Base-by-base conservation (phyloP, 352 stramenopile species). In the Globisporangium okanoganense region DNA sequence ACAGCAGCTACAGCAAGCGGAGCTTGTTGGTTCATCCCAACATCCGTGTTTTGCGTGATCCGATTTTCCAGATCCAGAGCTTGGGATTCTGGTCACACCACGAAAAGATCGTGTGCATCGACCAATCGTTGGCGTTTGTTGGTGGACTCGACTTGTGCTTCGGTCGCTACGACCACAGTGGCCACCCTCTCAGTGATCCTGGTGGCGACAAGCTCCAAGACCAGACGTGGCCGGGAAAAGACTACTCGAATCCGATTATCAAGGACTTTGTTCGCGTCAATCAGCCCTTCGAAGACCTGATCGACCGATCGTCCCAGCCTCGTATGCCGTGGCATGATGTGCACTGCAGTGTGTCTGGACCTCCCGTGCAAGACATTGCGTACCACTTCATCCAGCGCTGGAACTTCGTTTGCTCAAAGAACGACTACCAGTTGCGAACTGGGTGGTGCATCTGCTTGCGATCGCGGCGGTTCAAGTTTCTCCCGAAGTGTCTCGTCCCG, bases 11-110 rank as follows among this genome's bases (percentile, higher is more conserved):
- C 65, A 92, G 85, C 3, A 94, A 95, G 64, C 76, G 85, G 43
- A 84, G 71, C 63, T 51, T 96, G 56, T 84, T 88, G 71, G 61
- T 88, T 8, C 83, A 94, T 9, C 78, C 77, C 1, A 97, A 97
- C 70, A 95, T 98, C 54, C 84, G 85, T 13, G 90, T 97, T 24
- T 69, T 97, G 29, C 85, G 92, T 0, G 90, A 98, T 62, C 91
- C 90, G 4, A 91, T 93, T 60, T 96, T 96, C 62, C 87, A 94
- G 69, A 92, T 95, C 41, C 85, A 95, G 72, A 91, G 79, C 68
- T 67, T 95, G 13, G 87, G 87, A 3, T 96, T 97, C 47, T 97
- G 89, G 91, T 96, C 84, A 33, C 92, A 98, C 68, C 92, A 98
- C 72, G 92, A 98, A 62, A 98, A 98, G 65, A 88, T 98, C 41